Percentiles rank a stretch among this genome's conserved stretches.
phyloP scores from a whole-genome alignment of 768 basidiomycete genomes.

The Amanita fuliginea region DNA sequence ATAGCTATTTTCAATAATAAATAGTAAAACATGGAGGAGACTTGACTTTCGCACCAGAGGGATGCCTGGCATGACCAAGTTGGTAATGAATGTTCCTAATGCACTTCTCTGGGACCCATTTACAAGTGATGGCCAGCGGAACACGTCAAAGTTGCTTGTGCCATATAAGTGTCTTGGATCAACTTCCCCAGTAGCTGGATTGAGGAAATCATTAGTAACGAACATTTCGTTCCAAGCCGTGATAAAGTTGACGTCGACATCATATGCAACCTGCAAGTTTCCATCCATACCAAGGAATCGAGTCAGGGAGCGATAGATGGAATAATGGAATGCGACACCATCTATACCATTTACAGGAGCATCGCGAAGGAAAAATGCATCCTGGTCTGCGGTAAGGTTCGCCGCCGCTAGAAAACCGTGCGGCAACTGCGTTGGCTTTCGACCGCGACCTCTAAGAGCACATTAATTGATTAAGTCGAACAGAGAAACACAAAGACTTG shows the following conservation, averaged over 20 bases:
- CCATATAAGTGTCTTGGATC: conserved; percentile 90
- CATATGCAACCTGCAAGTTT: conserved; percentile 84
- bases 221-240: conserved; percentile 91
- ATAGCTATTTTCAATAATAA: conserved; percentile 32
- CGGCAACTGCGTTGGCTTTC: conserved; percentile 64
- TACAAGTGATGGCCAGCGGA: conserved; percentile 83
- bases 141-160: conserved; percentile 91
- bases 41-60: conserved; percentile 41
- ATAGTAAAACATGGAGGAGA: conserved; percentile 3
- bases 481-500: conserved; percentile 22
- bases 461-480: not conserved
- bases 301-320: conserved; percentile 75
- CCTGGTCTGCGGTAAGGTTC: conserved; percentile 46
- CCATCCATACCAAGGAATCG: conserved; percentile 96
- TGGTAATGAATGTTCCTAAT: conserved; percentile 69
- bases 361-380: conserved; percentile 74
- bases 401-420: conserved; percentile 58
- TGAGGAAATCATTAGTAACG: conserved; percentile 78
- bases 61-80: conserved; percentile 80
- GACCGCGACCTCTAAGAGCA: conserved; percentile 66
- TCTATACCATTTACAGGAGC: conserved; percentile 56
- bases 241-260: conserved; percentile 73
- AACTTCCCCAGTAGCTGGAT: conserved; percentile 47
- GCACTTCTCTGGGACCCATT: conserved; percentile 74
- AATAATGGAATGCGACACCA: conserved; percentile 86